Conservation (phyloP, 257 asterid genomes). For the Sherardia arvensis region DNA sequence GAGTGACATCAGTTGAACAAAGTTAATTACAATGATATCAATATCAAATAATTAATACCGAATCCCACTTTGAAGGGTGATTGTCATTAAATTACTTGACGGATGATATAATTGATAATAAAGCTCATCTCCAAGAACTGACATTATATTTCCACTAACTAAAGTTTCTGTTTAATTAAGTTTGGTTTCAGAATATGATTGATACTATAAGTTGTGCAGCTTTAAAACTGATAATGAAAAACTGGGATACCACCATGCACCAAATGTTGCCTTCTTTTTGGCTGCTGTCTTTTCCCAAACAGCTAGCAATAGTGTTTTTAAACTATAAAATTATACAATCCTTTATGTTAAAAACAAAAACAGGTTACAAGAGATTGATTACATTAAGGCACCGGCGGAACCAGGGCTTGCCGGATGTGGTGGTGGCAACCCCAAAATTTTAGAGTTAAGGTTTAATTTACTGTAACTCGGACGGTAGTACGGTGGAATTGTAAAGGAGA, state of each 20-base stretch:
- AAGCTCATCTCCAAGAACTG: neutral
- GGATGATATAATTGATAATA: neutral
- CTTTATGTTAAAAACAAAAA: neutral
- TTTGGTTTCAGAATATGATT: neutral
- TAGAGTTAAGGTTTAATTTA: too few relatives aligned
- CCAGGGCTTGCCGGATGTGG: too few relatives aligned
- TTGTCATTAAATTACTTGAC: neutral
- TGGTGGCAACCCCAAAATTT: too few relatives aligned
- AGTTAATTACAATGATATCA: neutral
- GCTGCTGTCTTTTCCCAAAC: conserved; percentile 4
- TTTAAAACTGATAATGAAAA: neutral
- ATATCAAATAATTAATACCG: too few relatives aligned
- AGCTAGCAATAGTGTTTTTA: neutral
- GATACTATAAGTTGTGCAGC: neutral
- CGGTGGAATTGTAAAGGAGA: too few relatives aligned
- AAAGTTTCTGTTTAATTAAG: neutral
- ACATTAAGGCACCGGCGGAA: too few relatives aligned
- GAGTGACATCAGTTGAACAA: too few relatives aligned
- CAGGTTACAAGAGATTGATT: neutral
- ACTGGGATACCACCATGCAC: conserved; percentile 16
- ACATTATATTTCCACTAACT: conserved; percentile 12
- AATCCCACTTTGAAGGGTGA: too few relatives aligned
- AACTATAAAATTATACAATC: neutral
- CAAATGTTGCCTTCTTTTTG: neutral
- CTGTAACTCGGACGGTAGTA: too few relatives aligned